phyloP scores from a whole-genome alignment of 495 filamentous ascomycete genomes.

The Saxophila tyrrhenica region DNA sequence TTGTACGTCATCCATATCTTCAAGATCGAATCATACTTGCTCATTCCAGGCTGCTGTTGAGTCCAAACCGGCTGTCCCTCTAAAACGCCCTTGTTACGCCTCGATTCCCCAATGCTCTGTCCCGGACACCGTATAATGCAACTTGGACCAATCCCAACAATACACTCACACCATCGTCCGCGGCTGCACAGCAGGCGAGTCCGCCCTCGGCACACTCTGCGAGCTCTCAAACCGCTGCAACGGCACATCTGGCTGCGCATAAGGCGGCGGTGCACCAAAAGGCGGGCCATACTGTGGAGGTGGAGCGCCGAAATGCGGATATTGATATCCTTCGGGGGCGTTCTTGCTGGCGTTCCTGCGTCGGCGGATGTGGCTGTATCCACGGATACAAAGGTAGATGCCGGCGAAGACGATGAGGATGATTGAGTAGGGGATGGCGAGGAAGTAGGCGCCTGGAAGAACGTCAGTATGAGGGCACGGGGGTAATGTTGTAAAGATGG shows the following conservation, averaged over 20 bases:
- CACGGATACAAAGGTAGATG: neutral
- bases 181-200: neutral
- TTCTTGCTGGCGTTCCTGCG: neutral
- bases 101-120: too few species aligned
- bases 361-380: neutral
- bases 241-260: neutral
- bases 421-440: conserved; percentile 2
- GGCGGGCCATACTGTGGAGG: neutral
- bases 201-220: neutral
- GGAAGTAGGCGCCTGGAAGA: neutral
- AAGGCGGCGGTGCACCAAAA: neutral
- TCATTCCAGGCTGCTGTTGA: too few species aligned
- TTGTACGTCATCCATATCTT: too few species aligned
- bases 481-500: conserved; percentile 10
- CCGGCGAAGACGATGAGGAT: neutral
- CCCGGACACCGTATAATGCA: too few species aligned
- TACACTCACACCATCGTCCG: neutral
- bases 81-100: too few species aligned
- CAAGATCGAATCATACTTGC: too few species aligned
- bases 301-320: neutral
- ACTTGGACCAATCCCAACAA: too few species aligned
- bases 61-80: too few species aligned
- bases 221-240: neutral
- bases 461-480: neutral
- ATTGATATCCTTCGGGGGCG: neutral